These are phyloP conservation scores for Yamadazyma mexicana DNA, from an alignment of 1,139 yeast species.

Conservation along the genomic window DNA sequence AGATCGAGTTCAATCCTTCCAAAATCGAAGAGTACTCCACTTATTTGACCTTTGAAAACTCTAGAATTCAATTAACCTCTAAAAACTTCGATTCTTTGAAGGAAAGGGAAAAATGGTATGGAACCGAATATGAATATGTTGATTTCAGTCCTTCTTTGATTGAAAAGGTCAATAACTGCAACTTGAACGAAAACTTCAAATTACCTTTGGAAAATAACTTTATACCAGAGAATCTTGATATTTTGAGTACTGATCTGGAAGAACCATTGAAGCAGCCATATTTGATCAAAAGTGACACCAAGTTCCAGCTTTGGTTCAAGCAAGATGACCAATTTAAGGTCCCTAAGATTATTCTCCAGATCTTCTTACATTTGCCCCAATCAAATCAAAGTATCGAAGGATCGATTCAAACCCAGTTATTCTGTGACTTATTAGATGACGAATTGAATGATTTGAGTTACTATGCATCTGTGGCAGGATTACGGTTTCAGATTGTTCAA, in stretches of 20 bases:
- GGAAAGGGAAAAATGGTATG: constrained; percentile 78
- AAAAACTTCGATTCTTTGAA: constrained; percentile 39
- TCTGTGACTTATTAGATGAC: constrained; percentile 72
- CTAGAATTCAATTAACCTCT: constrained; percentile 59
- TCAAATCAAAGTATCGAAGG: constrained; percentile 57
- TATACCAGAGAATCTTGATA: constrained; percentile 74
- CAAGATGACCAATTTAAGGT: constrained; percentile 87
- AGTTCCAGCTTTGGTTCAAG: constrained; percentile 73
- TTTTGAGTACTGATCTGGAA: constrained; percentile 42
- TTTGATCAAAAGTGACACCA: constrained; percentile 33
- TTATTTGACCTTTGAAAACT: constrained; percentile 56
- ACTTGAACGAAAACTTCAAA: constrained; percentile 44
- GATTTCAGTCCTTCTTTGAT: constrained; percentile 43
- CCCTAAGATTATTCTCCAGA: constrained; percentile 76
- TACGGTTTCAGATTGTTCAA: constrained; percentile 55
- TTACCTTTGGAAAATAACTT: constrained; percentile 76
- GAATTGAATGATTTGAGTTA: constrained; percentile 75
- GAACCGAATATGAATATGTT: constrained; percentile 67
- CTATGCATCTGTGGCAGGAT: constrained; percentile 82
- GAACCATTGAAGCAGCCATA: constrained; percentile 38
- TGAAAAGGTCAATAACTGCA: constrained; percentile 28
- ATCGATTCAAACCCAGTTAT: constrained; percentile 58
- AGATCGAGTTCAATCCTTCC: constrained; percentile 58
- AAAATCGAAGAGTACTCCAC: constrained; percentile 52
- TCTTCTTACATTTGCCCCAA: constrained; percentile 67